Evolutionary conservation across 2,329 filamentous ascomycete species (phyloP).

Genomic region (Tetracladium maxilliforme): DNA sequence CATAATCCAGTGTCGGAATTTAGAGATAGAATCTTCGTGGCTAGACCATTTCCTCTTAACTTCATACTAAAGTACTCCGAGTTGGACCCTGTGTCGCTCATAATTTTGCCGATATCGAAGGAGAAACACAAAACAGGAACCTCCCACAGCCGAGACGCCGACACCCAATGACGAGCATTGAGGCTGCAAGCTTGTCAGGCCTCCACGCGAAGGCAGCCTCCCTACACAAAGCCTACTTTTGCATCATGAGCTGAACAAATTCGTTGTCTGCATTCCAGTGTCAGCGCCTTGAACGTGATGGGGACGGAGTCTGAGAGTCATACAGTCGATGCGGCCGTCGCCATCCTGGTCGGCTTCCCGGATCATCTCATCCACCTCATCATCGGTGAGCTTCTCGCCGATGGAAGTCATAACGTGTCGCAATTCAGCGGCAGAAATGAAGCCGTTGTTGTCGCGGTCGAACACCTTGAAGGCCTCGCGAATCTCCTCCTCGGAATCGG

Average conservation of each 20-base stretch:
- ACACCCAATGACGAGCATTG: too few species aligned
- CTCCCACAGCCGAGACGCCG: too few species aligned
- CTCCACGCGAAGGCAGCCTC: too few species aligned
- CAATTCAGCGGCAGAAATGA: conserved; percentile 78
- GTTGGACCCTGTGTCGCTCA: too few species aligned
- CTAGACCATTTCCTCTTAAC: too few species aligned
- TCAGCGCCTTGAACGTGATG: neutral
- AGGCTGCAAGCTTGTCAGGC: too few species aligned
- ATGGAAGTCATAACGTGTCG: conserved; percentile 89
- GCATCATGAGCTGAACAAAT: conserved; percentile 92
- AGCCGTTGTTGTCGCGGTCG: conserved; percentile 83
- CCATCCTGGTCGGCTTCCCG: conserved; percentile 82
- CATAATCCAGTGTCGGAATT: too few species aligned
- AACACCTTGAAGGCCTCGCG: conserved; percentile 84
- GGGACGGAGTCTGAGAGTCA: conserved; percentile 12
- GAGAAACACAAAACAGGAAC: too few species aligned
- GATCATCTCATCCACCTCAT: conserved; percentile 90
- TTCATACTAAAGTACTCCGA: too few species aligned
- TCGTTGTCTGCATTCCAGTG: conserved; percentile 53
- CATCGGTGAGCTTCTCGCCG: conserved; percentile 80
- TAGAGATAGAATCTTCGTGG: too few species aligned
- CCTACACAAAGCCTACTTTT: conserved; percentile 68
- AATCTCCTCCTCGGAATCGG: conserved; percentile 82
- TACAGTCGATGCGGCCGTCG: conserved; percentile 80
- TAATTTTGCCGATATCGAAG: too few species aligned